phyloP scores from a whole-genome alignment of 2,329 filamentous ascomycete genomes.

The Scedosporium boydii region DNA sequence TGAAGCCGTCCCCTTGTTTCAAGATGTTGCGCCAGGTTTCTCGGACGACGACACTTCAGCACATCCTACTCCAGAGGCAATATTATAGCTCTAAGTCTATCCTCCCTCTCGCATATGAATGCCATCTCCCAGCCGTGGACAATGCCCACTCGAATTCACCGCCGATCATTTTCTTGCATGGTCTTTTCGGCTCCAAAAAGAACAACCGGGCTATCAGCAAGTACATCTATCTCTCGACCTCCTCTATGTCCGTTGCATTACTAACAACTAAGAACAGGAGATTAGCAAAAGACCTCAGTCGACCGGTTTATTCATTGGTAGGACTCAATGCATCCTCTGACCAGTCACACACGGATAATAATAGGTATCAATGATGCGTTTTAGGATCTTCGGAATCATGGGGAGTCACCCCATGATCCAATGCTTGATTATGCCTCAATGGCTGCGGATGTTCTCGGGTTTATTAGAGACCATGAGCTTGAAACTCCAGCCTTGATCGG shows the following conservation, averaged over 20 bases:
- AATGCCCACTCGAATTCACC: not conserved
- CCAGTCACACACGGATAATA: constrained; percentile 6
- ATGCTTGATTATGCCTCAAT: constrained; percentile 74
- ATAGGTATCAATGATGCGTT: constrained; percentile 8
- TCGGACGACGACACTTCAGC: too few relatives aligned
- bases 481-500: constrained; percentile 70
- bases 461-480: constrained; percentile 65
- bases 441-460: constrained; percentile 72
- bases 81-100: not conserved
- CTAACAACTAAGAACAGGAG: constrained; percentile 39
- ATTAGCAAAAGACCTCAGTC: constrained; percentile 69
- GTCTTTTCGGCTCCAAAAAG: constrained; percentile 88
- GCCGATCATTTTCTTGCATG: constrained; percentile 84
- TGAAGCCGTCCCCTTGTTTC: too few relatives aligned
- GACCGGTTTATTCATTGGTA: constrained; percentile 75
- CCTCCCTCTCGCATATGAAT: not conserved
- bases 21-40: too few relatives aligned
- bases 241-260: constrained; percentile 8
- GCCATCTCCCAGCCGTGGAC: not conserved
- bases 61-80: not conserved
- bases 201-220: constrained; percentile 94
- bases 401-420: constrained; percentile 70
- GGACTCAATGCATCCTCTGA: constrained; percentile 17
- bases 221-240: constrained; percentile 32
- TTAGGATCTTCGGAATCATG: constrained; percentile 87